phyloP scores from a whole-genome alignment of 768 basidiomycete species.

The Cystofilobasidium bisporidii region DNA sequence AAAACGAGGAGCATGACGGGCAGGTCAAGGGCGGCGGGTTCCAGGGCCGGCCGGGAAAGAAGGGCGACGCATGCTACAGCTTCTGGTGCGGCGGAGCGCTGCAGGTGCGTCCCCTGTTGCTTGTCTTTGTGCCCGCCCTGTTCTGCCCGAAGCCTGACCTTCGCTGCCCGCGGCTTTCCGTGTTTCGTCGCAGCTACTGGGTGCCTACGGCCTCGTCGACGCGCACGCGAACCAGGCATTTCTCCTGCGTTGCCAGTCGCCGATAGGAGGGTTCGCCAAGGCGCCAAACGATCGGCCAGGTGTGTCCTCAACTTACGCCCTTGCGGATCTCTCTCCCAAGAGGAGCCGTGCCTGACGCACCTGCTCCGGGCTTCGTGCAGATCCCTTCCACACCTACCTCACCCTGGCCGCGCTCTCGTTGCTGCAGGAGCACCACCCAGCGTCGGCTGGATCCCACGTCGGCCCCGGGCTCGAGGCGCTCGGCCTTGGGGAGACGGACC shows the following conservation, averaged over 20 bases:
- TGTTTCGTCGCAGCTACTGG: conserved; percentile 81
- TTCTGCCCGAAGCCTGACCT: no score
- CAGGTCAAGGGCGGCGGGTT: conserved; percentile 57
- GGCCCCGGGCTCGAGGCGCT: conserved; percentile 42
- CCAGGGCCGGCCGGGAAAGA: conserved; percentile 76
- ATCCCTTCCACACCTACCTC: conserved; percentile 93
- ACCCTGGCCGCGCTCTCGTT: conserved; percentile 71
- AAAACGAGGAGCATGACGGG: background rate
- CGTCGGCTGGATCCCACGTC: conserved; percentile 25
- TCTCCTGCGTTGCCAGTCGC: conserved; percentile 68
- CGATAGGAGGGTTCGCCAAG: conserved; percentile 80
- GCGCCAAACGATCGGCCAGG: conserved; percentile 70
- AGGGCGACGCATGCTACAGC: conserved; percentile 85
- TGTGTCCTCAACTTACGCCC: conserved; percentile 37
- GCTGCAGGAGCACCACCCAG: conserved; percentile 36
- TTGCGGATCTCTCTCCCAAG: no score
- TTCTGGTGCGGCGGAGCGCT: conserved; percentile 88
- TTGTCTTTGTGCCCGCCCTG: no score
- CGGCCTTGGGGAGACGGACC: conserved; percentile 55
- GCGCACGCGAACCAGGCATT: conserved; percentile 52
- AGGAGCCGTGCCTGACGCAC: no score
- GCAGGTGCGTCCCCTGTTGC: conserved; percentile 46
- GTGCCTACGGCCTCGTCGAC: conserved; percentile 52
- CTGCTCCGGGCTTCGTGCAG: no score
- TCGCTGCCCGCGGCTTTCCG: no score